A percentile compares a stretch with the other conserved stretches of the same genome.
phyloP scores from a whole-genome alignment of 192 early-diverging fungal genomes.

The Linnemannia elongata region DNA sequence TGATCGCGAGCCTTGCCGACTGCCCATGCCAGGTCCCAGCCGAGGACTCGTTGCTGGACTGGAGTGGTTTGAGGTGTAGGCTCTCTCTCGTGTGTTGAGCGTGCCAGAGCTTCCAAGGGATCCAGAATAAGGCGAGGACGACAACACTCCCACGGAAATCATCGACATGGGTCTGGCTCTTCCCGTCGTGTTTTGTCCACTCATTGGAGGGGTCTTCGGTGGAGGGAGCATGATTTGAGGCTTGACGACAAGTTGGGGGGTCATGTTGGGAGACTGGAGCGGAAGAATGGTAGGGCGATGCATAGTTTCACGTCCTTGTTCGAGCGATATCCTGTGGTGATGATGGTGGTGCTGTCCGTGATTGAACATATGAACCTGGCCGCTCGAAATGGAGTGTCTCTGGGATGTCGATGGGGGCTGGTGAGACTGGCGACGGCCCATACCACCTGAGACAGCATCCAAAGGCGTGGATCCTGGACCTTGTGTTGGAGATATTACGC shows the following conservation, averaged over 20 bases:
- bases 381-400: conserved; percentile 47
- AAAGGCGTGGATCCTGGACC: conserved; percentile 8
- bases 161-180: conserved; percentile 48
- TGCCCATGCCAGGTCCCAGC: conserved; percentile 28
- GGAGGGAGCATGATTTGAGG: conserved; percentile 53
- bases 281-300: conserved; percentile 36
- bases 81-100: background rate
- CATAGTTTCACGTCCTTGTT: conserved; percentile 46
- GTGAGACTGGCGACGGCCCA: conserved; percentile 28
- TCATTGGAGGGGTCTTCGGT: conserved; percentile 52
- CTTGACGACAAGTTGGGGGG: conserved; percentile 50
- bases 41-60: conserved; percentile 51
- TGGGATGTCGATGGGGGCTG: conserved; percentile 31
- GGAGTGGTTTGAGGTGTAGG: conserved; percentile 45
- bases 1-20: conserved; percentile 24
- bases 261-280: conserved; percentile 36
- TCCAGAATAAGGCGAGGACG: conserved; percentile 26
- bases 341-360: conserved; percentile 28
- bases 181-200: conserved; percentile 43
- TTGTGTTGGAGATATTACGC: conserved; percentile 5
- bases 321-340: conserved; percentile 30
- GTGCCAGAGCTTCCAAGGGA: conserved; percentile 16
- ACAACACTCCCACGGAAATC: conserved; percentile 20
- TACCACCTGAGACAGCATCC: background rate
- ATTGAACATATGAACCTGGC: conserved; percentile 18